Base-by-base conservation (phyloP, 2,329 filamentous ascomycete genomes). In the Xylariales sp. region DNA sequence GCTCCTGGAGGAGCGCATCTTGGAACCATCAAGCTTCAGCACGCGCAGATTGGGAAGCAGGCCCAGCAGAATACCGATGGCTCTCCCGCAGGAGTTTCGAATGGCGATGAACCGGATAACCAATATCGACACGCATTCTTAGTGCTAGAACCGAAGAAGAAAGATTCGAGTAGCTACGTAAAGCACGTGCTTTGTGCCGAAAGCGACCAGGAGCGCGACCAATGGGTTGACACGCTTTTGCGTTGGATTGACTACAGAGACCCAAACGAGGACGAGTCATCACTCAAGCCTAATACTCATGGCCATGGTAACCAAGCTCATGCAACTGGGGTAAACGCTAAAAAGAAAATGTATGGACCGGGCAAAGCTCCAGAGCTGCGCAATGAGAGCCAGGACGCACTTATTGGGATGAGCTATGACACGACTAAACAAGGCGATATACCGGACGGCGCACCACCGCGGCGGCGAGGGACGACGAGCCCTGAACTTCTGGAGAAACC, bases 111-210 rank as follows among this genome's bases (percentile, higher is more conserved):
- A 62, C 82, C 89, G 55, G 96, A 98, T 68, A 97, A 97, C 76
- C 93, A 98, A 78, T 99, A 97, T 78, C 91, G 96, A 5, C 96
- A 99, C 81, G 96, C 96, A 0, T 99, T 99, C 81, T 84, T 98
- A 53, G 92, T 99, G 62, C 79, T 98, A 60, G 96, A 99, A 77
- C 95, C 95, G 1, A 99, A 99, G 83, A 93, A 94, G 80, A 98
- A 97, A 80, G 96, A 99, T 76, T 94, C 94, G 0, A 90, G 86
- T 28, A 94, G 92, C 72, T 87, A 95, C 61, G 93, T 97, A 30
- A 93, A 95, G 71, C 96, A 99, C 78, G 94, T 99, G 0, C 84
- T 99, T 18, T 99, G 96, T 78, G 95, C 96, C 0, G 96, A 99
- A 80, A 98, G 92, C 75, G 96, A 99, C 75, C 86, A 86, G 67